phyloP scores from a whole-genome alignment of 2,329 filamentous ascomycete genomes.

The Phyllosticta citrichinensis region DNA sequence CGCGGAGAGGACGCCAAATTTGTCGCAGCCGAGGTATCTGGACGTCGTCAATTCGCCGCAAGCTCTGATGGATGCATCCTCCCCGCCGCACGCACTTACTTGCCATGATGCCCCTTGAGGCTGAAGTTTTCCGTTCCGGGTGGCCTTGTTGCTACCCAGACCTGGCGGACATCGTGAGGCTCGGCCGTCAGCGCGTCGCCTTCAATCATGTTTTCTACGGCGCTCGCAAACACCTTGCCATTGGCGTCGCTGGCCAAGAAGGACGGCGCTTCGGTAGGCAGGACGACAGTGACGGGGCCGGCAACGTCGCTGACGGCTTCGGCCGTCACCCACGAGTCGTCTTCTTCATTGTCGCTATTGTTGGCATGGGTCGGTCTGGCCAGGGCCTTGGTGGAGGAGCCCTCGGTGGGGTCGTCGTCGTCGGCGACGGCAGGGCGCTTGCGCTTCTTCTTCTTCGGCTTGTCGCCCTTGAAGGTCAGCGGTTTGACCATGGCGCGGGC shows the following conservation, averaged over 20 bases:
- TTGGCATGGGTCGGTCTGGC: neutral
- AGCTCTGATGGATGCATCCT: constrained; percentile 11
- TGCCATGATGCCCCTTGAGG: constrained; percentile 85
- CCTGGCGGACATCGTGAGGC: constrained; percentile 89
- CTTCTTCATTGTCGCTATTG: constrained; percentile 19
- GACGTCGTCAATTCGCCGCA: constrained; percentile 3
- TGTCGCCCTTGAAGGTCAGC: constrained; percentile 93
- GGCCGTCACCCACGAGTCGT: constrained; percentile 65
- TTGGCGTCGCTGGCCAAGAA: constrained; percentile 77
- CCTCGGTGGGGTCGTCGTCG: constrained; percentile 21
- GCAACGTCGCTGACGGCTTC: constrained; percentile 63
- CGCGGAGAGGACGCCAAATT: constrained; percentile 67
- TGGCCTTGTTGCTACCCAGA: constrained; percentile 83
- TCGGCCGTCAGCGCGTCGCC: constrained; percentile 74
- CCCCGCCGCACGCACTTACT: constrained; percentile 39
- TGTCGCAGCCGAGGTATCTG: constrained; percentile 79
- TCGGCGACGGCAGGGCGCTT: constrained; percentile 54
- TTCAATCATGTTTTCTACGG: constrained; percentile 81
- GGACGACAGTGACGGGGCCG: constrained; percentile 72
- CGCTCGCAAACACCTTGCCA: constrained; percentile 74
- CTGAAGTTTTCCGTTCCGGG: constrained; percentile 71
- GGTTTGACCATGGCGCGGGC: constrained; percentile 65
- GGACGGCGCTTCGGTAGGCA: constrained; percentile 63
- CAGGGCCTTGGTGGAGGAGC: constrained; percentile 24
- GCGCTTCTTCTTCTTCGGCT: constrained; percentile 86